Conservation (phyloP, 805 yeast species). For the Starmerella vaccinii region DNA sequence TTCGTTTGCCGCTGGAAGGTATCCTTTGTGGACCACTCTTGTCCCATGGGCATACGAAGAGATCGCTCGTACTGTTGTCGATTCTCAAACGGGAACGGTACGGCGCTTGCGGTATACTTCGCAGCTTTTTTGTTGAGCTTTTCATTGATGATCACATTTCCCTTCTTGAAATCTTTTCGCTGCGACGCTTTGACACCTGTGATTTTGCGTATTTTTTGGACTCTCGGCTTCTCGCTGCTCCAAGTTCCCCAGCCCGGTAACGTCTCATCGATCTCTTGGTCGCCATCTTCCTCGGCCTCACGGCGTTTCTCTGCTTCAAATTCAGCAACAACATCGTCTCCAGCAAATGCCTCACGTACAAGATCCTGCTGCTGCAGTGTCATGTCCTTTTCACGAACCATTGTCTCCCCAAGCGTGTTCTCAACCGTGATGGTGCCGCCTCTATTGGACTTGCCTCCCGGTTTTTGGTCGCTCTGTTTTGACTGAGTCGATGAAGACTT, state of each 20-base stretch:
- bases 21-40: conserved; percentile 85
- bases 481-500: neutral
- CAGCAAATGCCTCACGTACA: conserved; percentile 89
- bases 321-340: conserved; percentile 82
- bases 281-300: conserved; percentile 66
- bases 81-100: conserved; percentile 90
- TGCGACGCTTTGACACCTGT: conserved; percentile 68
- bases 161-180: conserved; percentile 65
- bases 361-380: conserved; percentile 41
- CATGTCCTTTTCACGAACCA: conserved; percentile 26
- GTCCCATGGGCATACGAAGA: conserved; percentile 90
- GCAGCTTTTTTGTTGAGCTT: conserved; percentile 69
- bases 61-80: conserved; percentile 92
- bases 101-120: conserved; percentile 79
- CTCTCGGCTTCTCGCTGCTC: conserved; percentile 61
- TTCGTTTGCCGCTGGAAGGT: conserved; percentile 80
- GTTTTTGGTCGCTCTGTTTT: conserved; percentile 31
- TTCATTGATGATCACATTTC: conserved; percentile 84
- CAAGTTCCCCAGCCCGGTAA: conserved; percentile 98
- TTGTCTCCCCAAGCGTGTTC: conserved; percentile 20
- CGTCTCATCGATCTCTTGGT: conserved; percentile 72
- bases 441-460: conserved; percentile 25
- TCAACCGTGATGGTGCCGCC: conserved; percentile 15
- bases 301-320: conserved; percentile 68
- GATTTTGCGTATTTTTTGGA: conserved; percentile 56